Conservation (phyloP, 2,329 filamentous ascomycete species). For the Calonectria multiphialidica region DNA sequence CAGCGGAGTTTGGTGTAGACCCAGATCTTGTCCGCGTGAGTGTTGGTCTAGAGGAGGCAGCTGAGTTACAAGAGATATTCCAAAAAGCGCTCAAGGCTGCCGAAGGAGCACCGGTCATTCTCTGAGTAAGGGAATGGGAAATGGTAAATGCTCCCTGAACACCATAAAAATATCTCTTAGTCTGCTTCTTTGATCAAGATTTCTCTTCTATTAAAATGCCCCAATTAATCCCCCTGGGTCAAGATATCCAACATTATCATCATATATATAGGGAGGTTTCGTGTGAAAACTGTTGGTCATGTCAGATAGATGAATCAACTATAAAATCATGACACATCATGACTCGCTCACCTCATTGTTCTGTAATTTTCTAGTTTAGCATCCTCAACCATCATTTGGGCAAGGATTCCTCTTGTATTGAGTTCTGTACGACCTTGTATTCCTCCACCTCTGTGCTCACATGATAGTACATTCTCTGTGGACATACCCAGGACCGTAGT, state of each 20-base stretch:
- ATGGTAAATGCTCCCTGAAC: not conserved
- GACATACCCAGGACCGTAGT: slow-evolving; percentile 76
- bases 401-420: not conserved
- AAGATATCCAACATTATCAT: not conserved
- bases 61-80: slow-evolving; percentile 74
- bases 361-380: not conserved
- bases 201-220: slow-evolving; percentile 8
- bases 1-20: slow-evolving; percentile 83
- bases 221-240: not conserved
- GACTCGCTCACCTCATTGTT: slow-evolving; percentile 21
- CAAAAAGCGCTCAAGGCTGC: slow-evolving; percentile 76
- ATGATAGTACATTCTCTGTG: slow-evolving; percentile 71
- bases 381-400: not conserved
- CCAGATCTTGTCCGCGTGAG: slow-evolving; percentile 86
- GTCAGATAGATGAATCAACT: slow-evolving; percentile 22
- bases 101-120: slow-evolving; percentile 38
- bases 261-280: not conserved
- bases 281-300: not conserved
- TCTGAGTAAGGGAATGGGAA: not conserved
- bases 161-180: not conserved
- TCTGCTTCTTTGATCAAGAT: not conserved
- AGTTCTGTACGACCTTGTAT: too few species aligned
- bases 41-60: slow-evolving; percentile 86
- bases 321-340: not conserved
- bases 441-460: slow-evolving; percentile 51